These are phyloP conservation scores for Catunica adiposa DNA, from an alignment of 2,329 filamentous ascomycete species.

Conservation along the genomic window DNA sequence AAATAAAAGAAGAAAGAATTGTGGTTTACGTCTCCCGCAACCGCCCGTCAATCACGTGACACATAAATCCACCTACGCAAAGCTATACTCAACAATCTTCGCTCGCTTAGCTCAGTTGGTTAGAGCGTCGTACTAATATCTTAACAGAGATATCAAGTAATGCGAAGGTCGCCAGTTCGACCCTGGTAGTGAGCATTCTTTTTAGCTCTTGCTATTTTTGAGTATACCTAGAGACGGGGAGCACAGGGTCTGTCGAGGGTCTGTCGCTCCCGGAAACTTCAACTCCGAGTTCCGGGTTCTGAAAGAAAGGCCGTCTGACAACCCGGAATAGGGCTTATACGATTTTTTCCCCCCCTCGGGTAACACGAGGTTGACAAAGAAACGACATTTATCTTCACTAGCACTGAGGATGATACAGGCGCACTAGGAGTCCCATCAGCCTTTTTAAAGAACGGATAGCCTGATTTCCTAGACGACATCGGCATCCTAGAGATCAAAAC, in stretches of 20 bases:
- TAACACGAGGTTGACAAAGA: constrained; percentile 41
- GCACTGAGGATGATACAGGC: background rate
- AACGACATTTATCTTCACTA: constrained; percentile 22
- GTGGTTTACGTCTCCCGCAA: background rate
- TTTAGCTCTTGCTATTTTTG: background rate
- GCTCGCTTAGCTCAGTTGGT: constrained; percentile 13
- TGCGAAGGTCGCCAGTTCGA: constrained; percentile 13
- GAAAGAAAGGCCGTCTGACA: constrained; percentile 20
- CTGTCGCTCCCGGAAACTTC: constrained; percentile 48
- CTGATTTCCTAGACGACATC: constrained; percentile 18
- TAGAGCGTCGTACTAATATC: constrained; percentile 14
- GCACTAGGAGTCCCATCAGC: background rate
- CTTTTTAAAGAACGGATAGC: constrained; percentile 30
- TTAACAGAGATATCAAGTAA: constrained; percentile 7
- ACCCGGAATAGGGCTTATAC: background rate
- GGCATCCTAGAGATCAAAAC: constrained; percentile 1
- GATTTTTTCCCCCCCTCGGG: constrained; percentile 24
- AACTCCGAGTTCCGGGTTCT: constrained; percentile 29
- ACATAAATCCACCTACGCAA: background rate
- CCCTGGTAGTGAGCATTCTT: constrained; percentile 12
- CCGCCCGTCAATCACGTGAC: background rate
- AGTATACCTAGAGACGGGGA: background rate
- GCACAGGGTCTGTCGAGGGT: too few relatives aligned
- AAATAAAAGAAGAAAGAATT: too few relatives aligned
- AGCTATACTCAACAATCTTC: background rate